Base-by-base conservation (phyloP, 2,329 filamentous ascomycete species). In the Atkinsonella texensis region DNA sequence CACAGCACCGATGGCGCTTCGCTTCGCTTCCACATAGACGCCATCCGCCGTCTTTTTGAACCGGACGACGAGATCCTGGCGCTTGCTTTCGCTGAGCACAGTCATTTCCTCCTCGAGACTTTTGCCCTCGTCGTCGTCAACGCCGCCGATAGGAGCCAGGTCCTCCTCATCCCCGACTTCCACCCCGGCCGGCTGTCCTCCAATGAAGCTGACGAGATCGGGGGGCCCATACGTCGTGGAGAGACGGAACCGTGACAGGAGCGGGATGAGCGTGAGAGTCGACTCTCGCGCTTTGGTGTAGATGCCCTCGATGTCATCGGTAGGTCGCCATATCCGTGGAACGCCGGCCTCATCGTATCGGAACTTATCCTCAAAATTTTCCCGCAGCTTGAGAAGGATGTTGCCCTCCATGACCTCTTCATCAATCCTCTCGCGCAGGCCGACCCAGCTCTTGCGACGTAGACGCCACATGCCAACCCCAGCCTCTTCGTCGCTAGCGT, bases 331-430 rank as follows among this genome's bases (percentile, higher is more conserved):
- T 68, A 98, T 95, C 54, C 93, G 80, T 5, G 93, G 93, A 4
- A 98, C 93, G 28, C 93, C 93, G 7, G 83, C 83, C 54, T 96
- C 90, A 62, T 98, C 93, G 62, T 98, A 98, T 57, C 93, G 85
- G 79, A 98, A 98, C 70, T 95, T 96, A 72, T 98, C 93, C 70
- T 98, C 93, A 59, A 98, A 98, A 72, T 96, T 97, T 68, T 98
- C 93, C 38, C 93, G 83, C 49, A 98, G 80, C 74, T 98, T 98
- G 59, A 97, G 76, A 35, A 97, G 74, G 50, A 98, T 83, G 64
- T 97, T 98, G 61, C 91, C 91, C 70, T 97, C 93, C 83, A 95
- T 95, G 64, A 96, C 88, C 69, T 98, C 93, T 64, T 98, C 93
- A 38, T 97, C 91, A 55, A 98, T 86, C 73, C 88, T 93, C 54